phyloP scores from a whole-genome alignment of 116 monocot species.

The Posidonia oceanica region DNA sequence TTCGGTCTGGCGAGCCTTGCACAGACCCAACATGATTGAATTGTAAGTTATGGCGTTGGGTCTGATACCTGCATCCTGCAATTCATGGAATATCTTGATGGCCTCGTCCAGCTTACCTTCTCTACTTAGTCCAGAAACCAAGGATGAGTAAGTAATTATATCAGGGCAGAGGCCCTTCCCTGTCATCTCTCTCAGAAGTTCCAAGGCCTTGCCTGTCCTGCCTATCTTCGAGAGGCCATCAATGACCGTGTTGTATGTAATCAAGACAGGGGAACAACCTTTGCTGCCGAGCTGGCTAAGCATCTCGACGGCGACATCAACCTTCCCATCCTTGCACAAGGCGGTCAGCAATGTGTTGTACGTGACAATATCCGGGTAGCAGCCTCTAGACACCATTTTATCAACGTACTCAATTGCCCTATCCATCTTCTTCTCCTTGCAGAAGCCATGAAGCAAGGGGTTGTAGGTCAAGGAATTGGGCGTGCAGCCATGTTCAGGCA shows the following conservation, averaged over 20 bases:
- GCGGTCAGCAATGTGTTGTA: constrained; percentile 76
- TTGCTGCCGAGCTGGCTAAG: constrained; percentile 44
- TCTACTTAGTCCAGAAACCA: constrained; percentile 63
- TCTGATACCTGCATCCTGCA: constrained; percentile 36
- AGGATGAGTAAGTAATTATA: constrained; percentile 57
- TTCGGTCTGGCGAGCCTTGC: constrained; percentile 54
- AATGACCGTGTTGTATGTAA: constrained; percentile 71
- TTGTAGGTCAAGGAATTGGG: constrained; percentile 84
- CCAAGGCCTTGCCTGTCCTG: constrained; percentile 34
- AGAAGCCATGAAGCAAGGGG: constrained; percentile 64
- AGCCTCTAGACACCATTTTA: constrained; percentile 59
- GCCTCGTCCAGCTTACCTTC: constrained; percentile 61
- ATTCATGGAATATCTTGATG: constrained; percentile 36
- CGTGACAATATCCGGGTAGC: constrained; percentile 69
- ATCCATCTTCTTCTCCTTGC: constrained; percentile 73
- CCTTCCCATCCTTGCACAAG: constrained; percentile 67
- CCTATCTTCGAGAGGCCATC: constrained; percentile 68
- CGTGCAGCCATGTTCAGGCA: constrained; percentile 60
- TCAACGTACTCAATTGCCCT: constrained; percentile 58
- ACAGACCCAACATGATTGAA: constrained; percentile 53
- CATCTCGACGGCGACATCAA: constrained; percentile 56
- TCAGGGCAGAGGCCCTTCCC: constrained; percentile 53
- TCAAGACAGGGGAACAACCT: constrained; percentile 62
- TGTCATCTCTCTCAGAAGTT: constrained; percentile 63
- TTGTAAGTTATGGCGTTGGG: constrained; percentile 55